Evolutionary conservation across 2,329 filamentous ascomycete genomes (phyloP).

Genomic region (Colletotrichum camelliae): DNA sequence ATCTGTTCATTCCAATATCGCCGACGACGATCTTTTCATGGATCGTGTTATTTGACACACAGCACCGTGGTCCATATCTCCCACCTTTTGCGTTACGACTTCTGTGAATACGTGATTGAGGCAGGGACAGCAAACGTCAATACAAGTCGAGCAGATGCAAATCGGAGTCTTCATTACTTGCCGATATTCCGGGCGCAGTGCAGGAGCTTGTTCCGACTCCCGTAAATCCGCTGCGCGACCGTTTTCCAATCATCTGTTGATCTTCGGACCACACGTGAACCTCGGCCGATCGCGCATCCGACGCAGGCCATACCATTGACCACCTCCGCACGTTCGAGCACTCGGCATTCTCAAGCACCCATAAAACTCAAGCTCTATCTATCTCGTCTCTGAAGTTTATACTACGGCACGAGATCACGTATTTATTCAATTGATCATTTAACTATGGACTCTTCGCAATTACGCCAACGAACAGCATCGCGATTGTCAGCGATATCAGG

Average conservation of each 20-base stretch:
- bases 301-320: not conserved
- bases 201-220: not conserved
- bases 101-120: too few species aligned
- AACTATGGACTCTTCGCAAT: not conserved
- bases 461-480: not conserved
- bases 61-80: too few species aligned
- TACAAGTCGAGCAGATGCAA: too few species aligned
- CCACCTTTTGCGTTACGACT: too few species aligned
- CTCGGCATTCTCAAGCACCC: not conserved
- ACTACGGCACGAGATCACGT: not conserved
- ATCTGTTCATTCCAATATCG: too few species aligned
- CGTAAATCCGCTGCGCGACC: not conserved
- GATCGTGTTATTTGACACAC: too few species aligned
- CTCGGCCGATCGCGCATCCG: not conserved
- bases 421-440: not conserved
- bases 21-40: too few species aligned
- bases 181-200: accelerated
- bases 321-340: not conserved
- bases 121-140: too few species aligned
- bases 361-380: not conserved
- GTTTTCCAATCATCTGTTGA: not conserved
- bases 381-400: accelerated
- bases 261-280: not conserved
- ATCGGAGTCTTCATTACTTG: not conserved
- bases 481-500: not conserved